Base-by-base conservation (phyloP, 2,329 filamentous ascomycete species). In the Epichloe glyceriae region DNA sequence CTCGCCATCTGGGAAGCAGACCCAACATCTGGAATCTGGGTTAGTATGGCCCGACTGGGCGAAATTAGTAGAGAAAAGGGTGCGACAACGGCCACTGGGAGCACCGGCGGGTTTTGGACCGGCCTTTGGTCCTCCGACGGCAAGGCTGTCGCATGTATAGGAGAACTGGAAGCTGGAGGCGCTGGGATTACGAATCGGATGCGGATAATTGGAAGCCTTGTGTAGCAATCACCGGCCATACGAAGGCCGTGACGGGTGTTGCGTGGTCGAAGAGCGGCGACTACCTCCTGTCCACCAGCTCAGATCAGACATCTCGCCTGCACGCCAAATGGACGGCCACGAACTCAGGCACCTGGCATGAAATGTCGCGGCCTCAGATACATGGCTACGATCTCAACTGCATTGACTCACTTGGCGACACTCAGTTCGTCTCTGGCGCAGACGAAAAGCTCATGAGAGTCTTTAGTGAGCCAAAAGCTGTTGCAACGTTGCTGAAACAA, bases 351-450 rank as follows among this genome's bases (percentile, higher is more conserved):
- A 88, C 88, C 11, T 98, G 93, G 93, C 91, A 97, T 67, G 93
- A 98, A 66, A 89, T 97, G 73, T 85, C 90, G 1, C 77, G 93
- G 47, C 93, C 93, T 4, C 93, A 98, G 65, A 98, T 98, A 56
- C 93, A 98, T 64, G 93, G 93, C 38, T 98, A 98, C 65, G 91
- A 98, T 65, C 76, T 98, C 50, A 98, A 97, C 71, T 97, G 93
- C 65, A 83, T 97, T 55, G 86, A 89, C 61, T 78, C 82, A 0
- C 73, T 96, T 5, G 82, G 80, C 7, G 67, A 78, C 7, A 76
- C 80, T 7, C 85, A 84, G 58, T 98, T 98, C 63, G 85, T 97
- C 20, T 95, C 90, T 2, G 93, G 93, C 6, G 93, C 93, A 3
- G 93, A 98, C 57, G 93, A 98, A 72, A 98, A 98, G 69, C 79